phyloP scores from a whole-genome alignment of 306 rosid species.

The Fragaria vesca region DNA sequence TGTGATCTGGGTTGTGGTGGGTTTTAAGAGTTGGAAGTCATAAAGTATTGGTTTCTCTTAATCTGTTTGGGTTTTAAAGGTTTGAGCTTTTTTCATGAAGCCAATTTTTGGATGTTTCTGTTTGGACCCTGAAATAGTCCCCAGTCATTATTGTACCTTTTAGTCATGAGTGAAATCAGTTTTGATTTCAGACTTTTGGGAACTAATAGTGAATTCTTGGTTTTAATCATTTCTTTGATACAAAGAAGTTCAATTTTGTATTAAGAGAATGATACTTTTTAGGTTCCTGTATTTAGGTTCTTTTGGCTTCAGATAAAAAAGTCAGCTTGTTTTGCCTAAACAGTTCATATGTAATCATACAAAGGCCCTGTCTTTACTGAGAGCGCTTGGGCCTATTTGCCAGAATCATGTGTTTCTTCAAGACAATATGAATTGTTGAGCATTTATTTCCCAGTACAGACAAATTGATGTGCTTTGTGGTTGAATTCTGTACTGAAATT shows the following conservation, averaged over 20 bases:
- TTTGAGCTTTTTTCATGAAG: not conserved
- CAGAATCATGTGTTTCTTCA: not conserved
- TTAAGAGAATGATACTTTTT: not conserved
- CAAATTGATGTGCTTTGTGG: not conserved
- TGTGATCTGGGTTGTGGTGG: not conserved
- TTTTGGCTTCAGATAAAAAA: not conserved
- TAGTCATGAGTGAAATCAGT: not conserved
- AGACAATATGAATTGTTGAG: not conserved
- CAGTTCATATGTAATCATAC: conserved; percentile 9
- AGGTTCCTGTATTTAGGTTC: not conserved
- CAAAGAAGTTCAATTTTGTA: not conserved
- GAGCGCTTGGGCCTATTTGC: not conserved
- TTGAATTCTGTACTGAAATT: conserved; percentile 7
- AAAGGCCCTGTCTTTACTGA: not conserved
- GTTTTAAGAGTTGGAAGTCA: not conserved
- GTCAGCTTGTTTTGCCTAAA: conserved; percentile 7
- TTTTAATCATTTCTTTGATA: not conserved
- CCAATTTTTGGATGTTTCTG: not conserved
- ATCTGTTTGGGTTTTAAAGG: not conserved
- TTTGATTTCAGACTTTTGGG: not conserved
- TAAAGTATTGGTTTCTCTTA: not conserved
- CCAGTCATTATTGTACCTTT: not conserved
- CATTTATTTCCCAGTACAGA: not conserved
- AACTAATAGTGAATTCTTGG: not conserved
- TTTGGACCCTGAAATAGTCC: not conserved